Conservation (phyloP, 2,329 filamentous ascomycete genomes). For the Cadophora sp. region DNA sequence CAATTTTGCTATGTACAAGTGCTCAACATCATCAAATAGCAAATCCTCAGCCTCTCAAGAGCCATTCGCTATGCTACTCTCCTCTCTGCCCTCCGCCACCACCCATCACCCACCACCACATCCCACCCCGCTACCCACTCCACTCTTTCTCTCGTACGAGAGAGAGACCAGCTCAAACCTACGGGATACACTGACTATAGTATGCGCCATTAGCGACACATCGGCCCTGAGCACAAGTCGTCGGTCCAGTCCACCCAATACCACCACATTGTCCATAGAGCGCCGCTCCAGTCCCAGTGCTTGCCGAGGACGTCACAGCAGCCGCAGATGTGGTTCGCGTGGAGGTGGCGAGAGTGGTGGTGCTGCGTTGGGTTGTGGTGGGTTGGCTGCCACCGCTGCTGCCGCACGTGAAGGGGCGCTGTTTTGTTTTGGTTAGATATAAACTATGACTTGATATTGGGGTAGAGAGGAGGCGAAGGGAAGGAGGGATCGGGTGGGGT, state of each 20-base stretch:
- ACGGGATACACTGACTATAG: neutral
- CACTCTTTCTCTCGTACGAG: too few species aligned
- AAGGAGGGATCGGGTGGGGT: too few species aligned
- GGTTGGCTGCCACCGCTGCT: neutral
- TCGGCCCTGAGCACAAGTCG: neutral
- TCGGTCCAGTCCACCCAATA: neutral
- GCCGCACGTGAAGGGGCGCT: constrained; percentile 36
- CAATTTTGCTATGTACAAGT: too few species aligned
- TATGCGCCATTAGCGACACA: neutral
- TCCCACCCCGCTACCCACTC: neutral
- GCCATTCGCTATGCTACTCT: too few species aligned
- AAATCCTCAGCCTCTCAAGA: too few species aligned
- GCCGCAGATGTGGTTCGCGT: neutral
- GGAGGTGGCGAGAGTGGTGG: neutral
- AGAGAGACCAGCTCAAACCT: neutral
- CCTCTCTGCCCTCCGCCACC: too few species aligned
- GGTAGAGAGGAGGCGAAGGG: too few species aligned
- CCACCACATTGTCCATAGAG: neutral
- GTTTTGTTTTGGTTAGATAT: neutral
- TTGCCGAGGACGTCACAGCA: neutral
- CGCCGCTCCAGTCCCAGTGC: neutral
- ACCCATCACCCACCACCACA: neutral
- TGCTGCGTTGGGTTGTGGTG: neutral
- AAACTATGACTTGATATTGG: too few species aligned
- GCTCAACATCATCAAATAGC: too few species aligned